phyloP scores from a whole-genome alignment of 768 basidiomycete species.

The Psilocybe subaeruginosa region DNA sequence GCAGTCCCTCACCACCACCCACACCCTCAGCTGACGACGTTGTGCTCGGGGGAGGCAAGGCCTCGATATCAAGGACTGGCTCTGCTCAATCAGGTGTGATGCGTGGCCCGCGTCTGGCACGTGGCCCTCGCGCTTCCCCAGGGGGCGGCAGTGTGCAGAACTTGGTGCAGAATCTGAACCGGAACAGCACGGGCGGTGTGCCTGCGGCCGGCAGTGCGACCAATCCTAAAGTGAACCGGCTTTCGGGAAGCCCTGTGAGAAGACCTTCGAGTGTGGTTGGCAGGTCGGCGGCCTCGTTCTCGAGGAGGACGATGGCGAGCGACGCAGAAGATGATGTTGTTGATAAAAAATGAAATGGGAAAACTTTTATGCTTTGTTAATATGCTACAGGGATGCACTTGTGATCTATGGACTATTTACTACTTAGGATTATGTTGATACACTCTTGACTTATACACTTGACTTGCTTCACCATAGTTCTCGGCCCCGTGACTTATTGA shows the following conservation, averaged over 20 bases:
- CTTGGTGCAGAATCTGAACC: conserved; percentile 61
- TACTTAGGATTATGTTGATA: conserved; percentile 12
- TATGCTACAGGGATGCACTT: conserved; percentile 1
- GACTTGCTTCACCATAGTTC: neutral
- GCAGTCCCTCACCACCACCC: conserved; percentile 47
- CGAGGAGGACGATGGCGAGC: conserved; percentile 80
- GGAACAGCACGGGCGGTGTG: conserved; percentile 42
- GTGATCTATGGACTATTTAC: conserved; percentile 10
- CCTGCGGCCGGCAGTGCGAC: conserved; percentile 32
- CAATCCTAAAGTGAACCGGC: conserved; percentile 48
- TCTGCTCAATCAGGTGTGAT: conserved; percentile 37
- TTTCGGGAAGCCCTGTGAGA: conserved; percentile 50
- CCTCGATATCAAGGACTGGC: conserved; percentile 49
- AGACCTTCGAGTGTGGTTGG: conserved; percentile 52
- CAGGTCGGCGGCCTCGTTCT: conserved; percentile 51
- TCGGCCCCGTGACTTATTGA: neutral
- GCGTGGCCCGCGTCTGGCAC: conserved; percentile 37
- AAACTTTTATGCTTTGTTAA: neutral
- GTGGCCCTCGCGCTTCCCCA: conserved; percentile 51
- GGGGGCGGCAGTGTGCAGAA: conserved; percentile 50
- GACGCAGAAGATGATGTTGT: conserved; percentile 81
- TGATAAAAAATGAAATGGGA: conserved; percentile 32
- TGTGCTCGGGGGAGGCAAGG: conserved; percentile 37
- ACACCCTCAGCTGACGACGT: conserved; percentile 30
- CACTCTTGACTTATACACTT: neutral